Base-by-base conservation (phyloP, 2,329 filamentous ascomycete genomes). In the Podosphaera aphanis region DNA sequence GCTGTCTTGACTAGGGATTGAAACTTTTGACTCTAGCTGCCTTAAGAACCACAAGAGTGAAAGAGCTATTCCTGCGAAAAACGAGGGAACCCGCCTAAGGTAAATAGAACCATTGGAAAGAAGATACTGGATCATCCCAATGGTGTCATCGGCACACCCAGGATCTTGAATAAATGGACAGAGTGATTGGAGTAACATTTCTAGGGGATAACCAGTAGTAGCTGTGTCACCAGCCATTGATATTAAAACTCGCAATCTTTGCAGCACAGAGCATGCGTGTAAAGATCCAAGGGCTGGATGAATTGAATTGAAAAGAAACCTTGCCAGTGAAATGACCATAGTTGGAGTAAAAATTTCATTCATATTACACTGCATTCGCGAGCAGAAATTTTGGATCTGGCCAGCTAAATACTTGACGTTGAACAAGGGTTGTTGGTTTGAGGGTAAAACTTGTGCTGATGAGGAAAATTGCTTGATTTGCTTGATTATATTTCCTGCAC, bases 351-450 rank as follows among this genome's bases (percentile, higher is more conserved):
- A 93, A 11, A 93, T 67, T 4, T 61, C 68, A 45, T 64, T 63
- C 35, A 75, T 62, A 41, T 84, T 73, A 52, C 75, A 75, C 18
- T 74, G 71, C 2, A 77, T 79, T 40, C 78, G 71, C 51, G 72
- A 73, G 56, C 82, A 92, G n/a, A 95, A 64, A 47, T 84, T 74
- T 13, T 80, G 69, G 19, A 95, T 68, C 55, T 90, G 77, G 49
- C 79, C 73, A 10, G 79, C 65, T 2, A 98, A 67, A 54, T 79
- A 81, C 52, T 78, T 84, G 23, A 79, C 77, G 52, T 73, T 79
- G 63, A 94, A 95, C 45, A 75, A 77, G 2, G 90, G 90, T 55
- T 95, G 86, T 53, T 93, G 85, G 47, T 79, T 83, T 10, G 78
- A 67, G 2, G 84, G 80, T 6, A 94, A 64, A 11, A 65, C 62